Conservation (phyloP, 495 filamentous ascomycete species). For the Talaromyces liani region DNA sequence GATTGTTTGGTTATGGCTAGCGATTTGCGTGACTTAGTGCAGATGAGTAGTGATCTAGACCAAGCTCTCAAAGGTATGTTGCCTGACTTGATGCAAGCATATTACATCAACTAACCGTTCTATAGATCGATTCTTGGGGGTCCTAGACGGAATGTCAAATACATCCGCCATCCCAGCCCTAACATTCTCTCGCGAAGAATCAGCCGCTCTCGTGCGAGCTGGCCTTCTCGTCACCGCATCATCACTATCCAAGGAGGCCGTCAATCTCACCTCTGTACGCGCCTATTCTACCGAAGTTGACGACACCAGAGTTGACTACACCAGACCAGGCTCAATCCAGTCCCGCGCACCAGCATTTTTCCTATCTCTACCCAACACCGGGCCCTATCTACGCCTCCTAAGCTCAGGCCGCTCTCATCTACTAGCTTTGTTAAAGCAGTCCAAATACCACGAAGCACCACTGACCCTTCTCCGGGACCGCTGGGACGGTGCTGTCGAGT, state of each 20-base stretch:
- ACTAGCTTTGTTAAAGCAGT: conserved; percentile 55
- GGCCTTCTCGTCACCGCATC: conserved; percentile 63
- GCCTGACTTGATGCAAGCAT: neutral
- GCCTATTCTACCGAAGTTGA: conserved; percentile 27
- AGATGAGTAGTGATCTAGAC: conserved; percentile 33
- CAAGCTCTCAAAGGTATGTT: conserved; percentile 38
- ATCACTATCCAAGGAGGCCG: conserved; percentile 34
- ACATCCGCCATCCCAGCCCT: conserved; percentile 40
- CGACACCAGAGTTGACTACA: conserved; percentile 13
- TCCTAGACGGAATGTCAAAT: conserved; percentile 48
- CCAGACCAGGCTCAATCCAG: conserved; percentile 14
- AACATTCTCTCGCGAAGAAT: conserved; percentile 43
- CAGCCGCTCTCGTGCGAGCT: conserved; percentile 52
- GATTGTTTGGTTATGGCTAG: conserved; percentile 60
- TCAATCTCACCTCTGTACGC: conserved; percentile 49
- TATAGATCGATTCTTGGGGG: conserved; percentile 45
- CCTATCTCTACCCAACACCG: conserved; percentile 66
- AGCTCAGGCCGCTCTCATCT: conserved; percentile 59
- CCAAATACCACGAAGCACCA: conserved; percentile 56
- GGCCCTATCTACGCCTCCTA: conserved; percentile 66
- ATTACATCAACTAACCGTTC: neutral
- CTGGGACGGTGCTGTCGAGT: conserved; percentile 72
- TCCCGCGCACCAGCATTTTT: conserved; percentile 38
- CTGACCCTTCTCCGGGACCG: conserved; percentile 60
- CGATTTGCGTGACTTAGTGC: conserved; percentile 56